These are phyloP conservation scores for Neurospora sp. DNA, from an alignment of 2,329 filamentous ascomycete genomes.

Conservation along the genomic window DNA sequence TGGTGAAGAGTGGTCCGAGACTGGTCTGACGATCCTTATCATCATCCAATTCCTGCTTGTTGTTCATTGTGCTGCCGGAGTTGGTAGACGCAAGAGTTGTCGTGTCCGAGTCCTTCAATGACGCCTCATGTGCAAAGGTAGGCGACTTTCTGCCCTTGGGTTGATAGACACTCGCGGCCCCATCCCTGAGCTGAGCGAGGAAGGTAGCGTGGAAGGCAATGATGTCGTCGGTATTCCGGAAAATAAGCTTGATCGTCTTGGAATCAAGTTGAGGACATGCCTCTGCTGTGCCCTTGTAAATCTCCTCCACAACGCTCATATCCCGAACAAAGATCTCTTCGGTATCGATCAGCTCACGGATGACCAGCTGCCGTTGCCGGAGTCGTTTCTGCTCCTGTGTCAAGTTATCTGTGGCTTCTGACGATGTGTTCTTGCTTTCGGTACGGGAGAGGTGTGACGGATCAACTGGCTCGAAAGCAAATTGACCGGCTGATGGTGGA, in stretches of 20 bases:
- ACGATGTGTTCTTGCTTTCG: slow-evolving; percentile 10
- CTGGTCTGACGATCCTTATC: slow-evolving; percentile 41
- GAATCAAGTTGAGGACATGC: slow-evolving; percentile 68
- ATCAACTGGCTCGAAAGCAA: slow-evolving; percentile 34
- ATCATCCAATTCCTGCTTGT: slow-evolving; percentile 37
- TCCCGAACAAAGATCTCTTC: slow-evolving; percentile 86
- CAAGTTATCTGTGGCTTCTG: slow-evolving; percentile 31
- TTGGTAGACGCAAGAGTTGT: slow-evolving; percentile 25
- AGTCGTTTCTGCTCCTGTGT: slow-evolving; percentile 60
- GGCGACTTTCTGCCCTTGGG: slow-evolving; percentile 41
- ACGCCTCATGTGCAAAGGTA: slow-evolving; percentile 28
- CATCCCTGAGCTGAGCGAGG: slow-evolving; percentile 68
- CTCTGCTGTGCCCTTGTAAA: slow-evolving; percentile 88
- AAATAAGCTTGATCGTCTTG: slow-evolving; percentile 81
- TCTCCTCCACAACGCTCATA: slow-evolving; percentile 95
- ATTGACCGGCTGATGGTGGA: slow-evolving; percentile 35
- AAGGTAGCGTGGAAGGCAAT: slow-evolving; percentile 78
- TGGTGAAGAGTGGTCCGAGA: slow-evolving; percentile 43
- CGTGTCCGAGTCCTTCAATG: slow-evolving; percentile 20
- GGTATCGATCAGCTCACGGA: slow-evolving; percentile 88
- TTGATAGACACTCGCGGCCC: slow-evolving; percentile 69
- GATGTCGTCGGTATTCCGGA: slow-evolving; percentile 86
- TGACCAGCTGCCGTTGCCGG: slow-evolving; percentile 68
- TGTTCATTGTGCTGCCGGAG: slow-evolving; percentile 22
- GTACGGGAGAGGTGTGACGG: slow-evolving; percentile 8